Conservation (phyloP, 306 rosid genomes). For the Calophaca sinica region DNA sequence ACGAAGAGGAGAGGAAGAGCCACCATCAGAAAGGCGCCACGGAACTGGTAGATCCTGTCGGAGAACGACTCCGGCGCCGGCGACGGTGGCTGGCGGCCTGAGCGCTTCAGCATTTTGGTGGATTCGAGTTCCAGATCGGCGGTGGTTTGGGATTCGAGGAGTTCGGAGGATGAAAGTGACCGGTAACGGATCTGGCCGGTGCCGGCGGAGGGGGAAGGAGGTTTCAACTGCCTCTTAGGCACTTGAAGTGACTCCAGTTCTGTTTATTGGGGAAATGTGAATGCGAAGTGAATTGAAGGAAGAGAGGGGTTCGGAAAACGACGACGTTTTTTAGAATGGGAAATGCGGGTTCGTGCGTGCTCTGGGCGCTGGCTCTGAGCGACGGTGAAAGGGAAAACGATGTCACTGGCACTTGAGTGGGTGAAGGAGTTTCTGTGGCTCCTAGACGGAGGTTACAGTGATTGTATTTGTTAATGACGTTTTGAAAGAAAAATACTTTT, state of each 20-base stretch:
- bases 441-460: too few species aligned
- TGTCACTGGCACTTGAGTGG: not conserved
- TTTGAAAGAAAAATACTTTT: too few species aligned
- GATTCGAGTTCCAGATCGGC: conserved; percentile 53
- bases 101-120: conserved; percentile 71
- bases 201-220: conserved; percentile 56
- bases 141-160: conserved; percentile 52
- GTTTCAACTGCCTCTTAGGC: conserved; percentile 56
- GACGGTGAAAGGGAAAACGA: not conserved
- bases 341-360: not conserved
- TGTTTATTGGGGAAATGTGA: not conserved
- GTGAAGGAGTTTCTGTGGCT: conserved; percentile 20
- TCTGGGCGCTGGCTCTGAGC: not conserved
- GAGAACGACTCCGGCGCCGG: conserved; percentile 56
- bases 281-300: not conserved
- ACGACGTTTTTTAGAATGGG: not conserved
- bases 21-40: conserved; percentile 66
- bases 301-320: not conserved
- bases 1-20: conserved; percentile 73
- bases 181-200: conserved; percentile 85
- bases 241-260: conserved; percentile 76
- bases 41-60: conserved; percentile 69
- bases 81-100: conserved; percentile 44
- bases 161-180: conserved; percentile 75
- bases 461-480: too few species aligned